Conservation (phyloP, 768 basidiomycete genomes). For the Suillus placidus region DNA sequence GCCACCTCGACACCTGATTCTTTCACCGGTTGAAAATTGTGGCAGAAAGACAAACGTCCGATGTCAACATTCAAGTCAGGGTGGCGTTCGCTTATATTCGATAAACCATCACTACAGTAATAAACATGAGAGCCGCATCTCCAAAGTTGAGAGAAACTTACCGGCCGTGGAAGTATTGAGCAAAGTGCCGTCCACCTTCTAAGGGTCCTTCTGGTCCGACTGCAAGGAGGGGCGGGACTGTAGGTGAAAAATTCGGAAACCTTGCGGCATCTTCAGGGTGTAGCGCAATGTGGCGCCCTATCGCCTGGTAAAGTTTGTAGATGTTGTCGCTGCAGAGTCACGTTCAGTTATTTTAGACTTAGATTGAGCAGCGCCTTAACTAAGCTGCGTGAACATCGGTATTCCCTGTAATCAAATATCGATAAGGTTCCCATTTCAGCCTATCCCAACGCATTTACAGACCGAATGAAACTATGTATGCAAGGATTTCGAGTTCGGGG, state of each 20-base stretch:
- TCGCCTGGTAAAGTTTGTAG: constrained; percentile 71
- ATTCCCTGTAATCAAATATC: constrained; percentile 54
- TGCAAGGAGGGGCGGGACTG: constrained; percentile 61
- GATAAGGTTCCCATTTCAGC: neutral
- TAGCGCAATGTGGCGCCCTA: constrained; percentile 58
- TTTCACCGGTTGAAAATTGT: constrained; percentile 50
- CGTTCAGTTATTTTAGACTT: neutral
- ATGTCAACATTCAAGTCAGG: constrained; percentile 54
- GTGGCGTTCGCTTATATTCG: constrained; percentile 60
- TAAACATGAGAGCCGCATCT: constrained; percentile 8
- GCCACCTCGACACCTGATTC: constrained; percentile 55
- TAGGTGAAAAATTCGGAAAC: constrained; percentile 63
- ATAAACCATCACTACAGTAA: constrained; percentile 64
- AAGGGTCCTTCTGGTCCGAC: constrained; percentile 69
- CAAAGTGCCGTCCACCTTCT: constrained; percentile 69
- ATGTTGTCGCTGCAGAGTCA: constrained; percentile 61
- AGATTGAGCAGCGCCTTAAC: constrained; percentile 43
- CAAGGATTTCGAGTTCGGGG: constrained; percentile 80
- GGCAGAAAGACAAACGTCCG: constrained; percentile 30
- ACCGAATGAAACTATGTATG: constrained; percentile 79
- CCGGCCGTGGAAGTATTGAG: constrained; percentile 87
- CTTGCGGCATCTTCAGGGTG: constrained; percentile 54
- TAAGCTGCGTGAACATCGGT: constrained; percentile 63
- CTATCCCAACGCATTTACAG: constrained; percentile 21
- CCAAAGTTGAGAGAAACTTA: constrained; percentile 27